A percentile compares a stretch with the other conserved stretches of the same genome.
Conservation (phyloP, 192 early-diverging fungal genomes). For the Podila verticillata region DNA sequence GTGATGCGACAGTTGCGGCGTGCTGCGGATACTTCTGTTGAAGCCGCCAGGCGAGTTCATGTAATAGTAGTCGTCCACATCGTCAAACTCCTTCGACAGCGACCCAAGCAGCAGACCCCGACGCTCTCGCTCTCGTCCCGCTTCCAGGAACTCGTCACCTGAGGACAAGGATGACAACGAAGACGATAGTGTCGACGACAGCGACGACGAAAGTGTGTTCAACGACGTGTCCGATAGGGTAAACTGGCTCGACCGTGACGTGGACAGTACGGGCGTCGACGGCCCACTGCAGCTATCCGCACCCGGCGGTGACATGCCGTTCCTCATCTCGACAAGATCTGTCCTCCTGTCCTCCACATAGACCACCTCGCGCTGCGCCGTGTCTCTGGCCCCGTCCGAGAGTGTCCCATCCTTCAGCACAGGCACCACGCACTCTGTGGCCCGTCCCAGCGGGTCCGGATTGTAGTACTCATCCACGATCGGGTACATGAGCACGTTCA, state of each 20-base stretch:
- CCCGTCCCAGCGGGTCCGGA: neutral
- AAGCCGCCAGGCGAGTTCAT: neutral
- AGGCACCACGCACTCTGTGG: neutral
- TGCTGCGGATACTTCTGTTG: neutral
- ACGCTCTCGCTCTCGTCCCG: neutral
- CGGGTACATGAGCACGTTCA: slow-evolving; percentile 77
- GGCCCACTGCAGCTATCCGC: slow-evolving; percentile 8
- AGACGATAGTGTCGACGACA: neutral
- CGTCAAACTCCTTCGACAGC: slow-evolving; percentile 1
- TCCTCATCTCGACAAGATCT: neutral
- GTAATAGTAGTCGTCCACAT: neutral
- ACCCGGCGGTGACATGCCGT: neutral
- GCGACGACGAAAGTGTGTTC: neutral
- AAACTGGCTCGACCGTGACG: slow-evolving; percentile 2
- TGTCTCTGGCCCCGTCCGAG: neutral
- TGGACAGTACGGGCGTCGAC: neutral
- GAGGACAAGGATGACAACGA: slow-evolving; percentile 4
- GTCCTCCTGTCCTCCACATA: neutral
- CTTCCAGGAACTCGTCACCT: neutral
- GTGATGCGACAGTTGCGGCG: neutral
- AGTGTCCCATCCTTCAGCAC: neutral
- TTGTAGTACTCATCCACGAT: slow-evolving; percentile 72
- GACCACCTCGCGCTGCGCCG: slow-evolving; percentile 1
- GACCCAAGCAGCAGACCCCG: neutral
- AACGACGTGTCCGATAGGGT: neutral